phyloP scores from a whole-genome alignment of 257 asterid species.

The Jacaranda copaia region DNA sequence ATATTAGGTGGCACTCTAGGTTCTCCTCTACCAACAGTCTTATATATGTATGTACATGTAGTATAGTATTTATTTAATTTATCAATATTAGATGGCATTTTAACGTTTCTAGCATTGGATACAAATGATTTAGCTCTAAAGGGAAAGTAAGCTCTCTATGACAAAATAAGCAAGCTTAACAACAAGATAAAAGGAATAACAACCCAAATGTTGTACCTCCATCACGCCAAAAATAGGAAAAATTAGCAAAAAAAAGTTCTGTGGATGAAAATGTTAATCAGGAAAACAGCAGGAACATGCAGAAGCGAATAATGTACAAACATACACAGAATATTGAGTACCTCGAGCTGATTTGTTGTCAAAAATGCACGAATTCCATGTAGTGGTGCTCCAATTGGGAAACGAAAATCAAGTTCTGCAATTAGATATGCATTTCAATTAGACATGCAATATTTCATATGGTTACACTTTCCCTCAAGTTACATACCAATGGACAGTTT shows the following conservation, averaged over 20 bases:
- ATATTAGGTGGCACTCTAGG: no score
- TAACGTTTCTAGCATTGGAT: neutral
- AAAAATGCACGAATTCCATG: slow-evolving; percentile 92
- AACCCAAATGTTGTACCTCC: neutral
- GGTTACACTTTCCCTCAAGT: slow-evolving; percentile 28
- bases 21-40: no score
- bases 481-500: slow-evolving; percentile 26
- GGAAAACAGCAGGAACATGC: slow-evolving; percentile 20
- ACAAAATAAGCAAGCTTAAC: slow-evolving; percentile 1
- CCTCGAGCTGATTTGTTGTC: slow-evolving; percentile 97
- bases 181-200: slow-evolving; percentile 14
- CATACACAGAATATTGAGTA: slow-evolving; percentile 34
- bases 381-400: slow-evolving; percentile 92
- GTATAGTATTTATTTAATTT: no score
- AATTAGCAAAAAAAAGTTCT: neutral
- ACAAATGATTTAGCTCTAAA: neutral
- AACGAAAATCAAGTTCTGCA: slow-evolving; percentile 99
- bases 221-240: slow-evolving; percentile 15
- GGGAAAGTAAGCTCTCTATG: neutral
- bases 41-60: no score
- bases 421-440: slow-evolving; percentile 41
- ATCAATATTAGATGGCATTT: no score
- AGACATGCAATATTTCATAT: slow-evolving; percentile 32
- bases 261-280: slow-evolving; percentile 9
- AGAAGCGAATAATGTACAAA: slow-evolving; percentile 1